Evolutionary conservation across 257 asterid genomes (phyloP), one percentile per base, ranked within the genome.

Genomic region (Capsicum baccatum): DNA sequence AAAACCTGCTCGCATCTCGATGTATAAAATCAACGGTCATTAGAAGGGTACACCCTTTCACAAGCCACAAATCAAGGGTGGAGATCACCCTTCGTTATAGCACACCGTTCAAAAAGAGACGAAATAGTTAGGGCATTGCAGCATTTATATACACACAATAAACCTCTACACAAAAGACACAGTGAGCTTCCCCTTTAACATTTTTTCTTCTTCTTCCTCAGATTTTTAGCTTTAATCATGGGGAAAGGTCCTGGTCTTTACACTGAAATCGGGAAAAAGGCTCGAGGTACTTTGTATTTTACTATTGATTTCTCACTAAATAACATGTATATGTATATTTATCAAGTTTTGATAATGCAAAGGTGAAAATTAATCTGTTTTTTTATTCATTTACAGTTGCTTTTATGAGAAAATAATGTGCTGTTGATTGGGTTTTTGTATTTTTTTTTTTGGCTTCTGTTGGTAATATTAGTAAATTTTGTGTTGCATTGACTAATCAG

Each of bases 211-310:
- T 82, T 71, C 83, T 44, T 82, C 66, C 80, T 71, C 14, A 15
- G 50, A 60, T 58, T 82, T 70, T 9, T 50, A 13, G 60, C 60
- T 83, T 84, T 66, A 86, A 87, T 52, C 85, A 95, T 95, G 98
- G 95, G 89, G 74, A 95, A 94, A 86, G 99, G 99, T 83, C 99
- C 98, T 21, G 98, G 98, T 57, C 95, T 95, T 66, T 95, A 95
- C 97, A 35, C 94, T 48, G 97, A 92, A 68, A 94, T 95, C 81
- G 98, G 98, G 88, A 95, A 92, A 85, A 92, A 87, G 79, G 92
- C 98, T 82, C 80, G 98, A 92, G 99, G 98, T 94, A 68, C 57
- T 14, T 63, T 59, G 15, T 57, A 42, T 59, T 17, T 26, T 60
- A 1, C 8, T 57, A 3, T 48, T 73, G 59, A 73, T 73, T 44